Conservation (phyloP, 495 filamentous ascomycete species). For the Xylaria cubensis region DNA sequence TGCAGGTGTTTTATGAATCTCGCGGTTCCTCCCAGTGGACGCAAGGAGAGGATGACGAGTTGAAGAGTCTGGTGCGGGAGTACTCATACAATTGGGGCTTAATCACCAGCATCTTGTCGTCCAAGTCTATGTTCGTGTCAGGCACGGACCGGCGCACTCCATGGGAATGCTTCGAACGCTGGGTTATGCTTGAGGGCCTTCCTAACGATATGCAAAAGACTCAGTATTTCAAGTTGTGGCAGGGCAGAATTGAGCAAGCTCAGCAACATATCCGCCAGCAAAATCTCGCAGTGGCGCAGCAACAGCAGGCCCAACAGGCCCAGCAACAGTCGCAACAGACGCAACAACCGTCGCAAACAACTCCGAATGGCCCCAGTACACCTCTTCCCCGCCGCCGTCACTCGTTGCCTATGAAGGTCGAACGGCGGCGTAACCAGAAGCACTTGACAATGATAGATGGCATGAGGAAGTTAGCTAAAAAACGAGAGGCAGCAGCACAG, state of each 20-base stretch:
- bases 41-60: constrained; percentile 83
- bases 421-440: constrained; percentile 81
- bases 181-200: constrained; percentile 86
- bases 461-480: constrained; percentile 95
- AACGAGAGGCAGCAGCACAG: constrained; percentile 80
- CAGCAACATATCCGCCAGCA: constrained; percentile 68
- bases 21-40: constrained; percentile 90
- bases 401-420: constrained; percentile 78
- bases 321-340: constrained; percentile 57
- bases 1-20: constrained; percentile 85
- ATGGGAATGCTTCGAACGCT: constrained; percentile 98
- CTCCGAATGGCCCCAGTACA: constrained; percentile 61
- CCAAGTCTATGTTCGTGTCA: constrained; percentile 77
- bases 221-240: constrained; percentile 88
- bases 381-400: constrained; percentile 65
- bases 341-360: constrained; percentile 58
- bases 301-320: constrained; percentile 61
- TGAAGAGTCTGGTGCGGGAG: constrained; percentile 83
- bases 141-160: constrained; percentile 89
- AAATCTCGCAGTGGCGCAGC: constrained; percentile 60
- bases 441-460: constrained; percentile 89
- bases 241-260: constrained; percentile 78
- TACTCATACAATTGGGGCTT: constrained; percentile 98
- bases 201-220: constrained; percentile 92
- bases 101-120: constrained; percentile 77